These are phyloP conservation scores for Globisporangium ultimum DNA, from an alignment of 352 stramenopile species.

Conservation along the genomic window DNA sequence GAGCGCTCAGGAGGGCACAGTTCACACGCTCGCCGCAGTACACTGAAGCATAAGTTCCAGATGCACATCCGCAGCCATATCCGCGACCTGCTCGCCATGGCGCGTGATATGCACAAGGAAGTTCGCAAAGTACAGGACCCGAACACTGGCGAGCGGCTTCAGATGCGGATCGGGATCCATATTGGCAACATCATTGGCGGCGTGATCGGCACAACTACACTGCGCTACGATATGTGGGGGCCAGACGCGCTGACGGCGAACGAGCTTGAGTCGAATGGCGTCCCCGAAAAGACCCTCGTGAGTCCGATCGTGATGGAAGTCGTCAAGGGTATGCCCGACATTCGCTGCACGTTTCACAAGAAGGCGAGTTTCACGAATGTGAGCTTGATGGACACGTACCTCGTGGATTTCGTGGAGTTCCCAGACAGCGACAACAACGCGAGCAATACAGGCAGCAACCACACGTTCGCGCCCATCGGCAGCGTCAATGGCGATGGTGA, in stretches of 20 bases:
- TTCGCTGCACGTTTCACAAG: slow-evolving; percentile 79
- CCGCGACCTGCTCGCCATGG: slow-evolving; percentile 75
- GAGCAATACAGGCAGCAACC: not conserved
- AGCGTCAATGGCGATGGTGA: slow-evolving; percentile 20
- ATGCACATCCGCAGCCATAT: slow-evolving; percentile 83
- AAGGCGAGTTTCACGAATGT: slow-evolving; percentile 82
- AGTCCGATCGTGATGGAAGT: slow-evolving; percentile 78
- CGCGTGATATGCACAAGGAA: slow-evolving; percentile 85
- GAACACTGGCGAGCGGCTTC: slow-evolving; percentile 76
- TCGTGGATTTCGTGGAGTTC: slow-evolving; percentile 75
- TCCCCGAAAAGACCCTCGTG: slow-evolving; percentile 78
- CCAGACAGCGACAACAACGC: slow-evolving; percentile 11
- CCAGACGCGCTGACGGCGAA: slow-evolving; percentile 81
- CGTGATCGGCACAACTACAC: slow-evolving; percentile 81
- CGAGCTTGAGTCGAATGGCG: slow-evolving; percentile 83
- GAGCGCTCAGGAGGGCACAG: slow-evolving; percentile 11
- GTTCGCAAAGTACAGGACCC: slow-evolving; percentile 80
- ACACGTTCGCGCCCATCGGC: slow-evolving; percentile 13
- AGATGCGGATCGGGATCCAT: slow-evolving; percentile 89
- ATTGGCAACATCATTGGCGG: slow-evolving; percentile 86
- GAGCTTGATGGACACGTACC: slow-evolving; percentile 80
- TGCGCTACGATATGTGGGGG: slow-evolving; percentile 90
- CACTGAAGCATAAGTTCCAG: slow-evolving; percentile 80
- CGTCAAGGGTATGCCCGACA: slow-evolving; percentile 81
- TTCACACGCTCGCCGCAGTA: slow-evolving; percentile 36